A percentile compares a stretch with the other conserved stretches of the same genome.
Conservation (phyloP, 495 filamentous ascomycete genomes). For the Penicillium canariense region DNA sequence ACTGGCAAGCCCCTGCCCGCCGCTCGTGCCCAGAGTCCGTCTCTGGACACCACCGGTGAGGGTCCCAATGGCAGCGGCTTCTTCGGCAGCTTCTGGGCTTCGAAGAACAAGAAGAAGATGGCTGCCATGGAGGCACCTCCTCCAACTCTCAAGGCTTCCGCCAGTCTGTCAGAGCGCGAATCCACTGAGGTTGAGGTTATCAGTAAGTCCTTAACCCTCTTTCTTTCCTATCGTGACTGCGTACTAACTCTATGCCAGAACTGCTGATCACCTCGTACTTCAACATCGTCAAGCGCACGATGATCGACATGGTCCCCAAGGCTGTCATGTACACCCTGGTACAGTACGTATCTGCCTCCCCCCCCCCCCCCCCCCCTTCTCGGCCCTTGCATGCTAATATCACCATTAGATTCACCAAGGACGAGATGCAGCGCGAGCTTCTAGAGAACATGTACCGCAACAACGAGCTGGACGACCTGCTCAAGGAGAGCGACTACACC, state of each 20-base stretch:
- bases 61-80: slow-evolving; percentile 68
- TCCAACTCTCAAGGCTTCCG: slow-evolving; percentile 87
- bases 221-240: not conserved
- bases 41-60: slow-evolving; percentile 54
- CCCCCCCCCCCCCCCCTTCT: not conserved
- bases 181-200: slow-evolving; percentile 96
- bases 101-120: slow-evolving; percentile 99
- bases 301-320: slow-evolving; percentile 99
- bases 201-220: slow-evolving; percentile 60
- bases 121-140: slow-evolving; percentile 97
- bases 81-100: slow-evolving; percentile 96
- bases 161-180: slow-evolving; percentile 88
- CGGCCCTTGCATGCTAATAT: not conserved
- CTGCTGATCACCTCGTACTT: slow-evolving; percentile 95
- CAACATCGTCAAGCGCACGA: slow-evolving; percentile 94
- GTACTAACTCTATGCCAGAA: slow-evolving; percentile 51
- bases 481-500: slow-evolving; percentile 98
- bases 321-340: slow-evolving; percentile 98
- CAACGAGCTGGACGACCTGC: slow-evolving; percentile 83
- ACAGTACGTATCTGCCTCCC: slow-evolving; percentile 60
- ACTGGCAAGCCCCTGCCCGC: slow-evolving; percentile 91
- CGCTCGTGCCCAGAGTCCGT: slow-evolving; percentile 66
- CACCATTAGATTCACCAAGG: slow-evolving; percentile 75
- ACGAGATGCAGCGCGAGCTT: slow-evolving; percentile 97
- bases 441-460: slow-evolving; percentile 97